A percentile compares a stretch with the other conserved stretches of the same genome.
Evolutionary conservation across 805 yeast genomes (phyloP).

Genomic region (Starmerella tilneyi): DNA sequence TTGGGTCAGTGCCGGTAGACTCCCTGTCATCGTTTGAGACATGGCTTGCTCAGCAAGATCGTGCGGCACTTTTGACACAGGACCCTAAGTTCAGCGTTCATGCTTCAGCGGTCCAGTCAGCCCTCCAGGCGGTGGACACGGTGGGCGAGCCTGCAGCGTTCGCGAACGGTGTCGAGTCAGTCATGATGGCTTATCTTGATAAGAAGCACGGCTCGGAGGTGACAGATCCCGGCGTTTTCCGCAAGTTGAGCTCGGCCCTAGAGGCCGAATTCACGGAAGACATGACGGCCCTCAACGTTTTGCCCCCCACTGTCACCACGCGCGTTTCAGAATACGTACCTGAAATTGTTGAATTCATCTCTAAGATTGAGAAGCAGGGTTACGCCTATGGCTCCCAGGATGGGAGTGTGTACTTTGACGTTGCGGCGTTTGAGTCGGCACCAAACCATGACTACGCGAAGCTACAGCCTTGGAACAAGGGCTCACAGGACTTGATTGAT

Average conservation of each 20-base stretch:
- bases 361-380: constrained; percentile 63
- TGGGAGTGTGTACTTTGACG: constrained; percentile 95
- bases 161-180: constrained; percentile 53
- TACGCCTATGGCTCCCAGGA: constrained; percentile 74
- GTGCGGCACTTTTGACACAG: constrained; percentile 40
- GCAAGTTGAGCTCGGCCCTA: constrained; percentile 78
- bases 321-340: constrained; percentile 94
- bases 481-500: constrained; percentile 68
- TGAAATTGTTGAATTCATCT: constrained; percentile 73
- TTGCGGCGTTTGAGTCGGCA: constrained; percentile 62
- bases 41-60: constrained; percentile 47
- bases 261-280: constrained; percentile 75
- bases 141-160: constrained; percentile 30
- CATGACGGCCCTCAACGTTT: constrained; percentile 74
- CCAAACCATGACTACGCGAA: constrained; percentile 81
- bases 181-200: constrained; percentile 65
- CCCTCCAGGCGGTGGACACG: constrained; percentile 37
- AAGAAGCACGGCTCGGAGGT: constrained; percentile 60
- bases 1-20: constrained; percentile 16
- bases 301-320: constrained; percentile 76
- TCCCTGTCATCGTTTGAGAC: constrained; percentile 33
- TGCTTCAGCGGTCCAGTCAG: constrained; percentile 48
- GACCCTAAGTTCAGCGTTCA: constrained; percentile 88
- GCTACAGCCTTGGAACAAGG: constrained; percentile 96
- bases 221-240: constrained; percentile 75